A percentile compares a stretch with the other conserved stretches of the same genome.
Conservation (phyloP, 176 grass and related monocot species). For the Lolium multiflorum region DNA sequence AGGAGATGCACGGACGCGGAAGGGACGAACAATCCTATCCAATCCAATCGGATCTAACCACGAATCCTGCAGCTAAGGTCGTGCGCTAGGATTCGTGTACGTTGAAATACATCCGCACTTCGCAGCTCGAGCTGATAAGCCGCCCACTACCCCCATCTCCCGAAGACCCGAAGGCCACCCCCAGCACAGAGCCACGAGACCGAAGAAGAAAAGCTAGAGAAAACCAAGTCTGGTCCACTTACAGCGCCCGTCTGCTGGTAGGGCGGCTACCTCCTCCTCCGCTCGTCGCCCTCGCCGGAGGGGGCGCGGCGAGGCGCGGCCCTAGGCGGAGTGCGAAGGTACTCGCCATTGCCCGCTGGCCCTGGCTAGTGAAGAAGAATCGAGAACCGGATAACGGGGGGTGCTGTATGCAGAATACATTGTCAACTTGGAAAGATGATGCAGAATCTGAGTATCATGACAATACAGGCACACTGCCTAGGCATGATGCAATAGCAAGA, state of each 20-base stretch:
- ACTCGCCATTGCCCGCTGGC: slow-evolving; percentile 36
- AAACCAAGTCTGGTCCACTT: slow-evolving; percentile 25
- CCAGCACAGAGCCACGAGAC: background rate
- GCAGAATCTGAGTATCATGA: too few species aligned
- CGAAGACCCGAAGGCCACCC: background rate
- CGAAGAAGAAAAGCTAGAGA: background rate
- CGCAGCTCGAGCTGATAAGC: background rate
- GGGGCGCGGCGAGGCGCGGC: slow-evolving; percentile 21
- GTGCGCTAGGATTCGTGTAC: background rate
- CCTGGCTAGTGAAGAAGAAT: too few species aligned
- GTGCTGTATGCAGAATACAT: too few species aligned
- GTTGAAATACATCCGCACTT: background rate
- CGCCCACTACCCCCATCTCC: background rate
- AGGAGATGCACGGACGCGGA: background rate
- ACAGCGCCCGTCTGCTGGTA: slow-evolving; percentile 32
- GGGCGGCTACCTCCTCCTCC: background rate
- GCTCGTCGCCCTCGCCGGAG: background rate
- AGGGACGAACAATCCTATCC: background rate
- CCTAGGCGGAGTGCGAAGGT: slow-evolving; percentile 38
- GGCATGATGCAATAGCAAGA: too few species aligned
- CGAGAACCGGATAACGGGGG: too few species aligned
- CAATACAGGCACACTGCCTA: too few species aligned
- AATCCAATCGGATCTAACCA: background rate
- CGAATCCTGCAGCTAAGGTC: background rate
- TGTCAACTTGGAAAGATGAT: too few species aligned